A percentile compares a stretch with the other conserved stretches of the same genome.
phyloP scores from a whole-genome alignment of 495 filamentous ascomycete genomes.

The Pyrenopolyporus hunteri region DNA sequence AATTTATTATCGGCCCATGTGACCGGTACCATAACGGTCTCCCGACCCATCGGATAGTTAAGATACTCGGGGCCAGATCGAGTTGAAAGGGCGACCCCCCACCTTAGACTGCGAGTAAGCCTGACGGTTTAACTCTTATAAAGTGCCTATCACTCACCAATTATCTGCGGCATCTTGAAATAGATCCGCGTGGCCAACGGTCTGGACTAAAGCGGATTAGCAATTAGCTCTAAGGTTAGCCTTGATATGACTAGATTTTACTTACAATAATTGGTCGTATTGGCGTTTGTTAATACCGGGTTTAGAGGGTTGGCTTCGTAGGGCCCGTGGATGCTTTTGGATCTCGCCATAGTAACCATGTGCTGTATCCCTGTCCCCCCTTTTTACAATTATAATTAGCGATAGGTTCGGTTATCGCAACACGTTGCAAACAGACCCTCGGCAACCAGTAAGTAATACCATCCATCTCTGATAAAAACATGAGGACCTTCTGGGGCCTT shows the following conservation, averaged over 20 bases:
- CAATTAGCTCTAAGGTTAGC: background rate
- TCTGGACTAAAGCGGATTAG: conserved; percentile 48
- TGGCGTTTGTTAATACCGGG: conserved; percentile 60
- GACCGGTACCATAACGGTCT: conserved; percentile 61
- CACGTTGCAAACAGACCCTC: conserved; percentile 51
- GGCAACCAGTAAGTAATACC: conserved; percentile 69
- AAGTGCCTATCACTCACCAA: conserved; percentile 51
- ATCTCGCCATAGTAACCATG: conserved; percentile 57
- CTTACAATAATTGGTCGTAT: conserved; percentile 55
- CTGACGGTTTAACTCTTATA: background rate
- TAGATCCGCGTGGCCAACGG: conserved; percentile 58
- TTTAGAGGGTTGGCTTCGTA: conserved; percentile 60
- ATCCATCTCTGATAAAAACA: conserved; percentile 65
- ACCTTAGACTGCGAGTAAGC: conserved; percentile 34
- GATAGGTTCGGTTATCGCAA: background rate
- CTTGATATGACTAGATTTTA: background rate
- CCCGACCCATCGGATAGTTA: conserved; percentile 66
- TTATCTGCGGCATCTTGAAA: conserved; percentile 57
- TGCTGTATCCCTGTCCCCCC: conserved; percentile 64
- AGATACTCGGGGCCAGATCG: conserved; percentile 53
- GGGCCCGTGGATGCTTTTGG: conserved; percentile 58
- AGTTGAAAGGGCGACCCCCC: conserved; percentile 53
- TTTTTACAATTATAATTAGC: conserved; percentile 5
- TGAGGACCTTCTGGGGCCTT: conserved; percentile 68
- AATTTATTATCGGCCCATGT: conserved; percentile 53